phyloP scores from a whole-genome alignment of 805 yeast genomes.

The Saccharomycopsis amapae region DNA sequence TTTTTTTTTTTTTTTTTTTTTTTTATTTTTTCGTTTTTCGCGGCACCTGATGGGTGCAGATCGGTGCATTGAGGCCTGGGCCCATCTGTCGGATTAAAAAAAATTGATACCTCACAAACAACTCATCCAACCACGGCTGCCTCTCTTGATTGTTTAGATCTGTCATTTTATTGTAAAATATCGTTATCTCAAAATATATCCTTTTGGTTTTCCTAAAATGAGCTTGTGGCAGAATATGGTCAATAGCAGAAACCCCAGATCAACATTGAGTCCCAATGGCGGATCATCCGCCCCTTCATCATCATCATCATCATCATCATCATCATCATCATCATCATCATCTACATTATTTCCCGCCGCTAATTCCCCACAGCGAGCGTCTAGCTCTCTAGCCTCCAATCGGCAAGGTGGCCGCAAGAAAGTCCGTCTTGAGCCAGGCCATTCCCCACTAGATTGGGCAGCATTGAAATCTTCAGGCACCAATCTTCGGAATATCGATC shows the following conservation, averaged over 20 bases:
- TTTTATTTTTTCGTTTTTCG: too few relatives aligned
- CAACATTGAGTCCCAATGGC: too few relatives aligned
- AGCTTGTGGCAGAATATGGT: conserved; percentile 11
- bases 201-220: not conserved
- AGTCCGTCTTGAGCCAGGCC: conserved; percentile 67
- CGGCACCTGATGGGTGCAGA: too few relatives aligned
- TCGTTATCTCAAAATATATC: not conserved
- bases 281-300: not conserved
- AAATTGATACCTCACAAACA: too few relatives aligned
- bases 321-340: not conserved
- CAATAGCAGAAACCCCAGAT: not conserved
- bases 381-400: not conserved
- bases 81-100: too few relatives aligned
- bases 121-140: too few relatives aligned
- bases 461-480: conserved; percentile 40
- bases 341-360: conserved; percentile 13
- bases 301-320: not conserved
- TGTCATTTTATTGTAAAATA: too few relatives aligned
- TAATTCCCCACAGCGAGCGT: conserved; percentile 13
- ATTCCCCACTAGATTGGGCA: conserved; percentile 87
- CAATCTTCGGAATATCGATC: conserved; percentile 41
- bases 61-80: too few relatives aligned
- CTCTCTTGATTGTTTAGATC: too few relatives aligned
- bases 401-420: conserved; percentile 34
- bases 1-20: too few relatives aligned